Conservation (phyloP, 805 yeast genomes). For the Scheffersomyces lignosus region DNA sequence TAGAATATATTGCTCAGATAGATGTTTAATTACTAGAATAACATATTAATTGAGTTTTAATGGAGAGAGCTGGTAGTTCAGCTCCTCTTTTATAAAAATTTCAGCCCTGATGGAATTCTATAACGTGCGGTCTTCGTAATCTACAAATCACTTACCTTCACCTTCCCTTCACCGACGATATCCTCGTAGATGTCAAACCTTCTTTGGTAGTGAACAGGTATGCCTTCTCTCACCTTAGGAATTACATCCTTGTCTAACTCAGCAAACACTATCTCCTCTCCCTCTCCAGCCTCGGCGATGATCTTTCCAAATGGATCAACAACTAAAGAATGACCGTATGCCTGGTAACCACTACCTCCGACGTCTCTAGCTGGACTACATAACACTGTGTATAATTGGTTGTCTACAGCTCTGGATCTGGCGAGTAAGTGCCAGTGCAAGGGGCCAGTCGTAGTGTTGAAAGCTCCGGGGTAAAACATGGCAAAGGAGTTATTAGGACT, state of each 20-base stretch:
- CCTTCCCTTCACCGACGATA: slow-evolving; percentile 29
- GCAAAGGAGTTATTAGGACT: slow-evolving; percentile 61
- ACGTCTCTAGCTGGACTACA: slow-evolving; percentile 89
- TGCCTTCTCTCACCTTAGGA: slow-evolving; percentile 41
- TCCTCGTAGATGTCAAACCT: slow-evolving; percentile 47
- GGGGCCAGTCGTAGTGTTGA: slow-evolving; percentile 83
- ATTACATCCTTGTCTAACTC: slow-evolving; percentile 39
- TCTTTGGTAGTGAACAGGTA: slow-evolving; percentile 45
- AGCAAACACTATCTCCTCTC: slow-evolving; percentile 43
- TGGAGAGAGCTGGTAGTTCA: too few relatives aligned
- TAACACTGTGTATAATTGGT: slow-evolving; percentile 67
- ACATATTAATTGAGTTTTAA: too few relatives aligned
- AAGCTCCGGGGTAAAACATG: slow-evolving; percentile 82
- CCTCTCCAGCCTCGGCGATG: slow-evolving; percentile 47
- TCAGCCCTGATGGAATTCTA: too few relatives aligned
- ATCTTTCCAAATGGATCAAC: slow-evolving; percentile 43
- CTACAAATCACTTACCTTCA: slow-evolving; percentile 26
- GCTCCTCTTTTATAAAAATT: too few relatives aligned
- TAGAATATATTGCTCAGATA: too few relatives aligned
- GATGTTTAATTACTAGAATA: too few relatives aligned
- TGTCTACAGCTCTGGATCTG: slow-evolving; percentile 72
- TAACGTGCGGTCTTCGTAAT: background rate
- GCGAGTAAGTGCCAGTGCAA: slow-evolving; percentile 80
- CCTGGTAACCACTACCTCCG: slow-evolving; percentile 43
- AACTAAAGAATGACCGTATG: slow-evolving; percentile 46